Base-by-base conservation (phyloP, 2,329 filamentous ascomycete species). In the Dactylonectria estremocensis region DNA sequence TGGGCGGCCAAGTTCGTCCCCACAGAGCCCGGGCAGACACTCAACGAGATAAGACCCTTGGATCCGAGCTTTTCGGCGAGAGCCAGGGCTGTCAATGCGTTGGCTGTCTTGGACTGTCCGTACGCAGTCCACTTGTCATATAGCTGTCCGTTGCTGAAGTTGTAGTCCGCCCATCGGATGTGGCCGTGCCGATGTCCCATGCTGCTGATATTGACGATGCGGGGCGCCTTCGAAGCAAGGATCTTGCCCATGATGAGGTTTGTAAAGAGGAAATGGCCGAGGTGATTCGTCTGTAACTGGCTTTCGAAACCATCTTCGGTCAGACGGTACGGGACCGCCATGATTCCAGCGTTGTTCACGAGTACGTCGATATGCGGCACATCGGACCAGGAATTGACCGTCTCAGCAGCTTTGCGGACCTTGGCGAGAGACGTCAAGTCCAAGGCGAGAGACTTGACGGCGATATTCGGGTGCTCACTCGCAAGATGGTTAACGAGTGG, bases 181-280 rank as follows among this genome's bases (percentile, higher is more conserved):
- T 66, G 59, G 16, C 69, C 55, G 43, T 72, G 14, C 63, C 68
- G 52, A 71, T 78, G 73, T 64, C 74, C 68, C 61, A 76, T 50
- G 61, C 74, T 72, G 54, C 74, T 77, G 5, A 85, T 77, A 67
- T 78, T 83, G 22, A 86, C 77, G 8, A 86, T 72, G 0, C 83
- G 75, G 20, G 59, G 77, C 59, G 62, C 72, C 64, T 31, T 69
- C 59, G 79, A 72, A 2, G 72, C 75, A 22, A 83, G 72, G 4
- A 85, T 59, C 69, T 82, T 83, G 1, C 72, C 74, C 73, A 83
- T 79, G 58, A 85, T 71, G 16, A 83, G 73, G 68, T 82, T 82
- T 20, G 81, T 80, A 35, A 86, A 79, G 1, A 85, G 74, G 60
- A 82, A 86, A 69, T 84, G 84, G 0, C 79, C 79, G 11, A 86